Conservation (phyloP, 163 green algal genomes). For the Trebouxiophyceae sp. region DNA sequence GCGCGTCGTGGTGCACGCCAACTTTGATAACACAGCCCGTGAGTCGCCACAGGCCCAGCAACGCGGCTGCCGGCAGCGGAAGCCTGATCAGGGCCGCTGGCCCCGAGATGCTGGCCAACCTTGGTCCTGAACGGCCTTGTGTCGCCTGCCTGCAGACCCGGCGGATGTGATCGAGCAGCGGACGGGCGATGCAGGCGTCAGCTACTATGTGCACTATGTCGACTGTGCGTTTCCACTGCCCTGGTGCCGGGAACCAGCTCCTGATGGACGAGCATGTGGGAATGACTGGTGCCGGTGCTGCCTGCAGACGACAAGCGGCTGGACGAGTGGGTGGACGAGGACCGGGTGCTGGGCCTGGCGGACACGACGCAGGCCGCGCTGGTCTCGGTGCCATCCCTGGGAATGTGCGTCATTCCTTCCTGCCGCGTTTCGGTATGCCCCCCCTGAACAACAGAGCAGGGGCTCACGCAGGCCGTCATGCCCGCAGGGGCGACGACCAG, state of each 20-base stretch:
- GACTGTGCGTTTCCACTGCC: slow-evolving; percentile 41
- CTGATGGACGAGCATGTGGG: not conserved
- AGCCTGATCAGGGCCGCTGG: no score
- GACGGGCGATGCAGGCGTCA: not conserved
- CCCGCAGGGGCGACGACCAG: slow-evolving; percentile 27
- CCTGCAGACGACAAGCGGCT: slow-evolving; percentile 72
- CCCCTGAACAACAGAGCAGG: not conserved
- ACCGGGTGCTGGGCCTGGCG: not conserved
- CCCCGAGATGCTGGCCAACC: no score
- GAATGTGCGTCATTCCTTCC: not conserved
- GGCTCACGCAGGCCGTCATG: not conserved
- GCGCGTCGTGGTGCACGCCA: no score
- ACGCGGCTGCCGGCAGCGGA: no score
- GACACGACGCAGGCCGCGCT: not conserved
- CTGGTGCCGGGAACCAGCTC: not conserved
- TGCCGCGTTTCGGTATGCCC: no score
- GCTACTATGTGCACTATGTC: slow-evolving; percentile 87
- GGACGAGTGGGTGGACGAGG: slow-evolving; percentile 78
- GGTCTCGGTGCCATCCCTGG: not conserved
- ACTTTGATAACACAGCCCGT: no score
- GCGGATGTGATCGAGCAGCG: not conserved
- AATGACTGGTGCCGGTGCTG: not conserved
- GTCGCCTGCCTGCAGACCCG: not conserved
- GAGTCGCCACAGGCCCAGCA: no score
- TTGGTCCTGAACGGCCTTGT: not conserved